phyloP scores from a whole-genome alignment of 2,329 filamentous ascomycete genomes.

The Hymenoscyphus fructigenus region DNA sequence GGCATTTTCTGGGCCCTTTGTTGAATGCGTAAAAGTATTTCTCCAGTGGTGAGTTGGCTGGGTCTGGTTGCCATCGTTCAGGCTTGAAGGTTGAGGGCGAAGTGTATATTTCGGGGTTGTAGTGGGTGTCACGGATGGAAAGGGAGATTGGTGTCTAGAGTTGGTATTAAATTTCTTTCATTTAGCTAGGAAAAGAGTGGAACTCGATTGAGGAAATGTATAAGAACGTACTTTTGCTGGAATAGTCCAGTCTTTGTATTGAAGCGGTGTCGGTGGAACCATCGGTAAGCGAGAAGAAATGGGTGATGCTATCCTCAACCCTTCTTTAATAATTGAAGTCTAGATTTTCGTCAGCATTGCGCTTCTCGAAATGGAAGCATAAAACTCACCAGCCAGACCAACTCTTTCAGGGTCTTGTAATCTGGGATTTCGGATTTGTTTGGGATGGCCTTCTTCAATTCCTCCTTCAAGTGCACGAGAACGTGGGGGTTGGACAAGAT shows the following conservation, averaged over 20 bases:
- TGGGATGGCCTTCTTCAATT: slow-evolving; percentile 22
- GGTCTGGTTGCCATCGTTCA: slow-evolving; percentile 40
- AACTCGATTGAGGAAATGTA: too few relatives aligned
- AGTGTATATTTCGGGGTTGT: slow-evolving; percentile 34
- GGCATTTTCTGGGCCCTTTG: slow-evolving; percentile 25
- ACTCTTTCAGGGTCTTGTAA: slow-evolving; percentile 24
- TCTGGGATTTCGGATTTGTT: slow-evolving; percentile 23
- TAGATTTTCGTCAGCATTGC: not conserved
- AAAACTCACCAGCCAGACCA: not conserved
- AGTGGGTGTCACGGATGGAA: slow-evolving; percentile 29
- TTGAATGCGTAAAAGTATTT: slow-evolving; percentile 26
- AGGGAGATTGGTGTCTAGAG: slow-evolving; percentile 23
- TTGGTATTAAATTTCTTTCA: too few relatives aligned
- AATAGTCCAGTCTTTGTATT: slow-evolving; percentile 25
- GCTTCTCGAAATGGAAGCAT: not conserved
- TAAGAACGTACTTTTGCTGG: not conserved
- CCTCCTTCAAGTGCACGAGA: slow-evolving; percentile 16
- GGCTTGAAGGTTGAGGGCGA: slow-evolving; percentile 34
- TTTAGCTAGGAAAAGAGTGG: too few relatives aligned
- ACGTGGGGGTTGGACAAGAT: slow-evolving; percentile 19
- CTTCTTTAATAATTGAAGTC: slow-evolving; percentile 22
- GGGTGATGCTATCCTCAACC: slow-evolving; percentile 1
- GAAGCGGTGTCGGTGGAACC: slow-evolving; percentile 7
- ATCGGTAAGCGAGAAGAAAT: not conserved
- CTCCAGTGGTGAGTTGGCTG: slow-evolving; percentile 19